phyloP scores from a whole-genome alignment of 2,329 filamentous ascomycete species.

The Fusarium oligoseptatum region DNA sequence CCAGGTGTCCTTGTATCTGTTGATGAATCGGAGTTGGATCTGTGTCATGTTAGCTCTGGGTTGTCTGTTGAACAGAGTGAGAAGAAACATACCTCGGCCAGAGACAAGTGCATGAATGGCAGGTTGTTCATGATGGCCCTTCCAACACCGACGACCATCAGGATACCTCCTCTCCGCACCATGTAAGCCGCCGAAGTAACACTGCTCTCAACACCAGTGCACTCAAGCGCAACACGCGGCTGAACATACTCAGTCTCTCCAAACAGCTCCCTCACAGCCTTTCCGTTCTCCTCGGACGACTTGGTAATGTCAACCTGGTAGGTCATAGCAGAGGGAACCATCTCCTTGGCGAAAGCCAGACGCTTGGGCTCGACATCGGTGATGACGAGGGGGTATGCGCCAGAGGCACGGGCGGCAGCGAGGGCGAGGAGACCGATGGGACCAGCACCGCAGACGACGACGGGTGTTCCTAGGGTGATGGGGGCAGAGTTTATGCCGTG shows the following conservation, averaged over 20 bases:
- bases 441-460: constrained; percentile 72
- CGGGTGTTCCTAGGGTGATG: constrained; percentile 66
- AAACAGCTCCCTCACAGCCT: constrained; percentile 67
- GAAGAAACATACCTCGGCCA: constrained; percentile 64
- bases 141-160: constrained; percentile 76
- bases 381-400: constrained; percentile 73
- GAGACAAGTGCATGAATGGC: constrained; percentile 75
- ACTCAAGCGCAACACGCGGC: constrained; percentile 72
- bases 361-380: constrained; percentile 71
- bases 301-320: constrained; percentile 65
- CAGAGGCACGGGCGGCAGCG: constrained; percentile 70
- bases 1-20: constrained; percentile 79
- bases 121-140: constrained; percentile 73
- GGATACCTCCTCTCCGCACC: constrained; percentile 68
- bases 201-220: constrained; percentile 75
- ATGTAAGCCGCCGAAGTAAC: constrained; percentile 70
- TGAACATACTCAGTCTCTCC: constrained; percentile 67
- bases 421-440: constrained; percentile 73
- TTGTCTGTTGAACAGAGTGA: background rate
- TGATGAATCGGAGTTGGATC: constrained; percentile 78
- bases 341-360: constrained; percentile 68
- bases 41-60: constrained; percentile 14
- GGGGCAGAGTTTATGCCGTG: constrained; percentile 68
- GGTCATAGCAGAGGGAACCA: constrained; percentile 66
- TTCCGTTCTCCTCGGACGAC: constrained; percentile 63